Conservation (phyloP, 2,329 filamentous ascomycete genomes). For the Aspergillus sojae region DNA sequence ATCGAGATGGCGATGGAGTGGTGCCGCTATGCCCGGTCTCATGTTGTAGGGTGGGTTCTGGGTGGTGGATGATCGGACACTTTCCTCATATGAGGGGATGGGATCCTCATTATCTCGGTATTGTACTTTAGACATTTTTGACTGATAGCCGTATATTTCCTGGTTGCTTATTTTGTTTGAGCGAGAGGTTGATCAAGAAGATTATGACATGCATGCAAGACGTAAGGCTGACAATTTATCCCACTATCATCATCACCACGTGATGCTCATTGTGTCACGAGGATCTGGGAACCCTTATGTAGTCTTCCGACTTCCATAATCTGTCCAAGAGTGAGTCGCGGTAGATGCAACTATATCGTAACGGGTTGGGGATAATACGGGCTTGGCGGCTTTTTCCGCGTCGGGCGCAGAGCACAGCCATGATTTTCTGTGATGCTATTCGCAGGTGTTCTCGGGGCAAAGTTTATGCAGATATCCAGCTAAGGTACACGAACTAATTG, state of each 20-base stretch:
- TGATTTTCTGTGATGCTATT: not conserved
- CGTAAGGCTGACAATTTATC: not conserved
- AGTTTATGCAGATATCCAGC: too few species aligned
- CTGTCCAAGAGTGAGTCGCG: not conserved
- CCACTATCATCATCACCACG: not conserved
- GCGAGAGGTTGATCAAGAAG: not conserved
- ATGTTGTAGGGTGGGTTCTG: not conserved
- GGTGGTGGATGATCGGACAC: not conserved
- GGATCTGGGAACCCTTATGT: not conserved
- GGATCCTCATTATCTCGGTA: not conserved
- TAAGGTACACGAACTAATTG: too few species aligned
- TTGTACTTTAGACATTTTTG: not conserved
- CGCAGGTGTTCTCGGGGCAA: not conserved
- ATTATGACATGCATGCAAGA: not conserved
- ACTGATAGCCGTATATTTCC: not conserved
- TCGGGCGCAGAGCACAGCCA: slow-evolving; percentile 1
- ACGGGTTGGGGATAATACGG: not conserved
- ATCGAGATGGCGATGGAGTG: slow-evolving; percentile 1
- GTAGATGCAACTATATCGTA: not conserved
- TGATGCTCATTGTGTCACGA: not conserved
- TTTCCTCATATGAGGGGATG: slow-evolving; percentile 1
- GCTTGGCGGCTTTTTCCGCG: not conserved
- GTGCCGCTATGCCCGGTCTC: not conserved
- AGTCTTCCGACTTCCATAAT: not conserved
- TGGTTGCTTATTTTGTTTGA: not conserved